Base-by-base conservation (phyloP, 805 yeast genomes). In the Wickerhamomyces silvicola region DNA sequence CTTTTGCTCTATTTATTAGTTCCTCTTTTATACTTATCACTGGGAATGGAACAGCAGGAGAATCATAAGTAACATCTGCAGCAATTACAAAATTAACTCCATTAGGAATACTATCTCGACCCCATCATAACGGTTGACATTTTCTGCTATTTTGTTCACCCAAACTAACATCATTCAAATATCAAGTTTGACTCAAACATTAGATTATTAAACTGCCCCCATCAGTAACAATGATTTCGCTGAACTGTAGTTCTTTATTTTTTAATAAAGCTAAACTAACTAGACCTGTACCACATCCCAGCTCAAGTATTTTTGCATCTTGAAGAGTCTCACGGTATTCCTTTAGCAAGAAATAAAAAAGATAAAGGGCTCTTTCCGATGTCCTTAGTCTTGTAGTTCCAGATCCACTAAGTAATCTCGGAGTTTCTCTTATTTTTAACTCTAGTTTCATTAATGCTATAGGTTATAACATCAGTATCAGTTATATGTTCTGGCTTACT, bases 211-310 rank as follows among this genome's bases (percentile, higher is more conserved):
- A 61, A 3, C 69, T 59, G 37, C 78, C 82, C 2, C 90, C 92
- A 50, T 84, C 94, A 0, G 90, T 80, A 22, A 79, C 54, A 0
- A 62, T 50, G 11, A 78, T 51, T 22, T 52, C 36, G 8, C 40
- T 37, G 21, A 52, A 44, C 10, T 42, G 23, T 7, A 32, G 7
- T 4, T 22, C 18, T 11, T 18, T 17, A 5, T 33, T 11, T 27
- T 44, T 45, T 14, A 40, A 23, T 4, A 50, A 7, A 4, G 50
- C 55, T 19, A 81, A 39, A 2, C 88, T 76, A 1, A 83, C 79
- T 7, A 90, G 57, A 0, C 96, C 97, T 0, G 97, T 86, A 0
- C 97, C 97, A 9, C 92, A 72, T 0, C 97, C 97, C 16, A 88
- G 52, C 46, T 88, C 97, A 9, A 84, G 50, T 0, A 82, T 50